These are phyloP conservation scores for Teratosphaeria destructans DNA, from an alignment of 2,329 filamentous ascomycete genomes.

Conservation along the genomic window DNA sequence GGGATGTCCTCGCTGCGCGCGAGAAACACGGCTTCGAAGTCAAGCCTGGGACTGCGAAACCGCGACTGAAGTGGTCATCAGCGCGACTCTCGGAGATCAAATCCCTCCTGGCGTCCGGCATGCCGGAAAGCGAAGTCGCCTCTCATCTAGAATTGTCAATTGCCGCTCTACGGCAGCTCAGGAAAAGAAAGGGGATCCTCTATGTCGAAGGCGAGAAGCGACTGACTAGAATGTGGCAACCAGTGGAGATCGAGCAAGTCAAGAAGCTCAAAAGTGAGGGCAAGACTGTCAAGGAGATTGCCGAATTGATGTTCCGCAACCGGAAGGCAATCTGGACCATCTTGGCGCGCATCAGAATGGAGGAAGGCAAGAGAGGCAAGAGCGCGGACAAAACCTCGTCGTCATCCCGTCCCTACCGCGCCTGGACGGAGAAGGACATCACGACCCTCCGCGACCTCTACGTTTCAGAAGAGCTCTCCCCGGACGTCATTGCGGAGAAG, in stretches of 20 bases:
- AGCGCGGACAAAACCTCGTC: background rate
- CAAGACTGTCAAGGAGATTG: background rate
- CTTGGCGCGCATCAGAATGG: background rate
- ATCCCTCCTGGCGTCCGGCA: background rate
- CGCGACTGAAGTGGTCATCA: background rate
- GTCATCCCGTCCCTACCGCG: background rate
- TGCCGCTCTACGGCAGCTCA: background rate
- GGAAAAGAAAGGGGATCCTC: background rate
- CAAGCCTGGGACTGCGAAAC: background rate
- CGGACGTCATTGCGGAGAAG: background rate
- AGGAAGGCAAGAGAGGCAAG: background rate
- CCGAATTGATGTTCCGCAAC: background rate
- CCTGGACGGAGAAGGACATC: background rate
- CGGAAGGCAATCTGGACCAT: background rate
- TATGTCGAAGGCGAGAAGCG: background rate
- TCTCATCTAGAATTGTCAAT: background rate
- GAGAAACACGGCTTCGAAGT: background rate
- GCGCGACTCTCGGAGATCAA: background rate
- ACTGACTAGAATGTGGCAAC: background rate
- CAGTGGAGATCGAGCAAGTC: background rate
- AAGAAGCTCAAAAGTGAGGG: background rate
- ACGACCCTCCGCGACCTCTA: background rate
- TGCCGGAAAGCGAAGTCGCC: background rate
- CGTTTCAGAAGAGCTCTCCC: background rate
- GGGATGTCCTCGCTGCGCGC: background rate